Evolutionary conservation across 371 early-diverging fungal genomes (phyloP).

Genomic region (Mucor saturninus): DNA sequence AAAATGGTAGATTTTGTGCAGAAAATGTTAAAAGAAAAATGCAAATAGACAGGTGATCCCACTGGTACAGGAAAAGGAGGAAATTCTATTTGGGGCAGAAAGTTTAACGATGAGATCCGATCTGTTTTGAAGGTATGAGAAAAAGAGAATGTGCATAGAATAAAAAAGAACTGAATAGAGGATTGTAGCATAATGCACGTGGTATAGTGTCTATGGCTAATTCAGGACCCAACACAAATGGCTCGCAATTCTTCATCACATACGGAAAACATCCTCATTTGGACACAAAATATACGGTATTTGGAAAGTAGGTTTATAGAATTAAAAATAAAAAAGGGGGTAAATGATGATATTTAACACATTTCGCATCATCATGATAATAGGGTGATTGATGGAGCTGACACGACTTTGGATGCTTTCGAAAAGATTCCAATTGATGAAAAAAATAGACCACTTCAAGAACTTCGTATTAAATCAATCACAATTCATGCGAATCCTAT

Average conservation of each 20-base stretch:
- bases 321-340: not conserved
- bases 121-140: conserved; percentile 72
- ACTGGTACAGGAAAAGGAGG: conserved; percentile 91
- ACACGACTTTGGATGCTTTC: conserved; percentile 83
- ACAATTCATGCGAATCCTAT: conserved; percentile 97
- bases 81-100: conserved; percentile 83
- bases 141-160: not conserved
- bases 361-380: not conserved
- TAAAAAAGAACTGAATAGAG: not conserved
- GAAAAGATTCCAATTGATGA: conserved; percentile 89
- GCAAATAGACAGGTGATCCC: conserved; percentile 83
- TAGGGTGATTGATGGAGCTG: conserved; percentile 89
- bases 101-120: conserved; percentile 90
- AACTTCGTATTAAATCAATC: conserved; percentile 76
- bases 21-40: not conserved
- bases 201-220: conserved; percentile 96
- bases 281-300: conserved; percentile 91
- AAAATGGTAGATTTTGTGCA: not conserved
- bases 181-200: conserved; percentile 77
- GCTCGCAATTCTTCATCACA: conserved; percentile 94
- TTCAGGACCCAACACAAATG: conserved; percentile 88
- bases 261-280: conserved; percentile 84
- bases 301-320: conserved; percentile 78
- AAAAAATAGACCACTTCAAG: conserved; percentile 83
- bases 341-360: not conserved